A percentile compares a stretch with the other conserved stretches of the same genome.
Evolutionary conservation across 2,329 filamentous ascomycete genomes (phyloP).

Genomic region (Pseudogymnoascus sp.): DNA sequence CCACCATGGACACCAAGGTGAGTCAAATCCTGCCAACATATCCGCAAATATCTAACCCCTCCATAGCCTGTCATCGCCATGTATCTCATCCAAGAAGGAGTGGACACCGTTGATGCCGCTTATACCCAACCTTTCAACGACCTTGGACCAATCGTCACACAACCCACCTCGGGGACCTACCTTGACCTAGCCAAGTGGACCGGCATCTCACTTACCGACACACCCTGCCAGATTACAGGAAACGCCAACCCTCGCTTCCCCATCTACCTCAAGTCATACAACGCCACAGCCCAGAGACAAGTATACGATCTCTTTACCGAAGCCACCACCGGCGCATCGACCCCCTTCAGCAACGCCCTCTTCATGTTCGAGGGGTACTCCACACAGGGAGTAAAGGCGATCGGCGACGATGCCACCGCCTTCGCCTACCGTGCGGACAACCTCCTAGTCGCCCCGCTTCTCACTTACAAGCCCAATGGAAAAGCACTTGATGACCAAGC

Average conservation of each 20-base stretch:
- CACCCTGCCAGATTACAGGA: constrained; percentile 21
- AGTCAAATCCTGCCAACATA: constrained; percentile 18
- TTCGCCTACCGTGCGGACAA: constrained; percentile 39
- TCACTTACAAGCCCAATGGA: constrained; percentile 30
- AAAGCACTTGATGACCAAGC: constrained; percentile 28
- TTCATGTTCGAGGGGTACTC: constrained; percentile 51
- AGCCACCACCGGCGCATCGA: constrained; percentile 19
- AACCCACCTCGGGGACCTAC: constrained; percentile 33
- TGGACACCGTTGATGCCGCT: constrained; percentile 30
- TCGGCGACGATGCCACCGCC: constrained; percentile 31
- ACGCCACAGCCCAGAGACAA: constrained; percentile 13
- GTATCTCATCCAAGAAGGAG: constrained; percentile 36
- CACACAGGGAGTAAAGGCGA: constrained; percentile 33
- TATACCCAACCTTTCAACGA: constrained; percentile 37
- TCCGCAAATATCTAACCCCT: background rate
- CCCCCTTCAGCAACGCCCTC: constrained; percentile 32
- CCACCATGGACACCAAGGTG: constrained; percentile 34
- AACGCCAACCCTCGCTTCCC: constrained; percentile 18
- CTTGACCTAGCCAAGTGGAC: constrained; percentile 37
- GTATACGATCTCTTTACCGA: constrained; percentile 28
- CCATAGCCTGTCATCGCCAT: constrained; percentile 33
- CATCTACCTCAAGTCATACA: constrained; percentile 19
- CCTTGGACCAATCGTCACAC: constrained; percentile 31
- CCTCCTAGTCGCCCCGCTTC: constrained; percentile 32
- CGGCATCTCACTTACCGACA: constrained; percentile 33